phyloP scores from a whole-genome alignment of 192 early-diverging fungal species.

The Coemansia sp. region DNA sequence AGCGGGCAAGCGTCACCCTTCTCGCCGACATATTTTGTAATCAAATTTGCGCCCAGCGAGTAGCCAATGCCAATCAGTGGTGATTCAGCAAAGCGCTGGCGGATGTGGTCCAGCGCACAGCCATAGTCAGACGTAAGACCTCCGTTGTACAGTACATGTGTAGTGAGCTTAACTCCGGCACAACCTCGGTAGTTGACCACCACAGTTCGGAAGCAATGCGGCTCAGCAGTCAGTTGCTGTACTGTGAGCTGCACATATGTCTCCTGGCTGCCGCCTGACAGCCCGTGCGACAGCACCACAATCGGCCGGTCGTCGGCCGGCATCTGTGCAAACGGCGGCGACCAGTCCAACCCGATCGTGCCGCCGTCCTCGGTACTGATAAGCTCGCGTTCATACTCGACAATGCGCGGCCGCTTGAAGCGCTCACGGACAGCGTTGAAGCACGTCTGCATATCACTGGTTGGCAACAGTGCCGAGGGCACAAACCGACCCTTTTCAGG shows the following conservation, averaged over 20 bases:
- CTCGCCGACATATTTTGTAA: conserved; percentile 90
- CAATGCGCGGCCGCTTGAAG: conserved; percentile 28
- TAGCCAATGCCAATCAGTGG: conserved; percentile 82
- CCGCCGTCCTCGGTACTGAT: conserved; percentile 79
- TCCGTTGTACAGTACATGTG: conserved; percentile 79
- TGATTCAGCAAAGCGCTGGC: conserved; percentile 60
- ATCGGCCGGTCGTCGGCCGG: conserved; percentile 68
- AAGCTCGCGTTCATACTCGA: conserved; percentile 55
- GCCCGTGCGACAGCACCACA: conserved; percentile 81
- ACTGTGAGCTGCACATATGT: conserved; percentile 80
- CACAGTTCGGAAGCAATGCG: conserved; percentile 69
- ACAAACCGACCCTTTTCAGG: conserved; percentile 55
- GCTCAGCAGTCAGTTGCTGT: conserved; percentile 57
- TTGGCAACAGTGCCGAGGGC: conserved; percentile 71
- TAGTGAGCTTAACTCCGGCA: conserved; percentile 74
- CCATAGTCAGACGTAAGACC: conserved; percentile 75
- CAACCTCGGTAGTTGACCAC: conserved; percentile 92
- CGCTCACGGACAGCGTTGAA: conserved; percentile 53
- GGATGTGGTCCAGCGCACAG: conserved; percentile 37
- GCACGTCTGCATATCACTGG: conserved; percentile 77
- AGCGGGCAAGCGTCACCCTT: conserved; percentile 74
- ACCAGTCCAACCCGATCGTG: conserved; percentile 85
- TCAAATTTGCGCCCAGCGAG: conserved; percentile 87
- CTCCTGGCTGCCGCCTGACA: conserved; percentile 92
- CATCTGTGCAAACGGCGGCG: conserved; percentile 57